phyloP scores from a whole-genome alignment of 116 monocot genomes.

The Trichopus zeylanicus region DNA sequence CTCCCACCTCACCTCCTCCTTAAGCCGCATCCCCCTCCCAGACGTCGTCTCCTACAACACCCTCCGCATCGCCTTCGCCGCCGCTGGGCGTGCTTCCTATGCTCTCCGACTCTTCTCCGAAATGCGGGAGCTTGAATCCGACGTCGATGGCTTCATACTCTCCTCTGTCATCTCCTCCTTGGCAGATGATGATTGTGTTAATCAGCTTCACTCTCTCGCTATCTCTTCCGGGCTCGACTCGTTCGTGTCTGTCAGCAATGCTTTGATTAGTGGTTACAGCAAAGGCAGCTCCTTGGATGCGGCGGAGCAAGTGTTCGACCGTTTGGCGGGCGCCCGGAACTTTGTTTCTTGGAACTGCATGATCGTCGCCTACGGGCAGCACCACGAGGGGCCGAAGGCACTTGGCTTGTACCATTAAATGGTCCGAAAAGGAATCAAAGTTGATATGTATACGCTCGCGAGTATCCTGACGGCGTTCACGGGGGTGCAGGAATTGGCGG shows the following conservation, averaged over 20 bases:
- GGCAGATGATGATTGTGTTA: not conserved
- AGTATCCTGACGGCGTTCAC: constrained; percentile 69
- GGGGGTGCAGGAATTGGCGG: constrained; percentile 18
- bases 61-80: constrained; percentile 35
- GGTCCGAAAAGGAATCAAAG: constrained; percentile 20
- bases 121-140: constrained; percentile 24
- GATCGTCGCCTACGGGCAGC: constrained; percentile 66
- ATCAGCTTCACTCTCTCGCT: constrained; percentile 37
- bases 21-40: constrained; percentile 41
- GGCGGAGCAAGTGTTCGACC: constrained; percentile 36
- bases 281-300: constrained; percentile 22
- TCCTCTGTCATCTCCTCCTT: constrained; percentile 43
- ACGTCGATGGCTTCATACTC: constrained; percentile 52
- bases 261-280: constrained; percentile 49
- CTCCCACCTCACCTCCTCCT: constrained; percentile 15
- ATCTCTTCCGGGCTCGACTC: constrained; percentile 34
- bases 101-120: constrained; percentile 28
- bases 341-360: constrained; percentile 73
- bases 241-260: constrained; percentile 46
- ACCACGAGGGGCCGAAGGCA: constrained; percentile 35
- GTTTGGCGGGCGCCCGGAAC: constrained; percentile 19
- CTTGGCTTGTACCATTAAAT: constrained; percentile 50
- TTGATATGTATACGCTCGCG: constrained; percentile 63
- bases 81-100: constrained; percentile 7
- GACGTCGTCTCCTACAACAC: constrained; percentile 77